These are phyloP conservation scores for Cerioporus squamosus DNA, from an alignment of 1,284 basidiomycete species.

Conservation along the genomic window DNA sequence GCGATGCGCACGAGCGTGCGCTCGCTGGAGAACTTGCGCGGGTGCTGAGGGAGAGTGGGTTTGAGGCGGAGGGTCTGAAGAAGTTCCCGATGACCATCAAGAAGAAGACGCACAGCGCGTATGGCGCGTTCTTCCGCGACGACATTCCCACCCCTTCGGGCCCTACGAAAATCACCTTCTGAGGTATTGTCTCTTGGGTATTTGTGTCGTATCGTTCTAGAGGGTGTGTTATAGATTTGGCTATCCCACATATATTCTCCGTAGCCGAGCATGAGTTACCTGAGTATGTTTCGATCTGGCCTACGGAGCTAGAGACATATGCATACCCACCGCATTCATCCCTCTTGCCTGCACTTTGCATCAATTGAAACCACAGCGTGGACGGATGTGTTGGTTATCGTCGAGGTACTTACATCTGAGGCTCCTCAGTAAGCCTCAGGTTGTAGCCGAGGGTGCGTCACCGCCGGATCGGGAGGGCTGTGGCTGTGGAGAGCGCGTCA, in stretches of 20 bases:
- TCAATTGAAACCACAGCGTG: too few relatives aligned
- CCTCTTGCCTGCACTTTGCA: too few relatives aligned
- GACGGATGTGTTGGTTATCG: too few relatives aligned
- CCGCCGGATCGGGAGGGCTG: not conserved
- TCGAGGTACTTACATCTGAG: too few relatives aligned
- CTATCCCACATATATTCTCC: too few relatives aligned
- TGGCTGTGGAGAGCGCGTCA: not conserved
- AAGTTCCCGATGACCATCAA: conserved; percentile 98
- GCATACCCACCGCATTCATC: too few relatives aligned
- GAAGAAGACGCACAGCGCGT: conserved; percentile 89
- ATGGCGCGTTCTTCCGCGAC: conserved; percentile 86
- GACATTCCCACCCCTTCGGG: conserved; percentile 76
- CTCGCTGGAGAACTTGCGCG: conserved; percentile 94
- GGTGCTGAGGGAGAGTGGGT: conserved; percentile 89
- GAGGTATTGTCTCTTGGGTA: not conserved
- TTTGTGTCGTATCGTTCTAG: not conserved
- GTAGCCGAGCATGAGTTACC: too few relatives aligned
- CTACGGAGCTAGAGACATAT: too few relatives aligned
- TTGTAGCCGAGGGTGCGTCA: not conserved
- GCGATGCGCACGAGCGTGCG: conserved; percentile 83
- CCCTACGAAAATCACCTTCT: conserved; percentile 90
- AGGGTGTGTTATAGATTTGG: not conserved
- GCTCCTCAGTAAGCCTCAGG: too few relatives aligned
- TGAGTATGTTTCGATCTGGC: too few relatives aligned
- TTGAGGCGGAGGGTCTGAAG: conserved; percentile 77